A percentile compares a stretch with the other conserved stretches of the same genome.
Evolutionary conservation across 371 early-diverging fungal species (phyloP).

Genomic region (Mycotypha africana): DNA sequence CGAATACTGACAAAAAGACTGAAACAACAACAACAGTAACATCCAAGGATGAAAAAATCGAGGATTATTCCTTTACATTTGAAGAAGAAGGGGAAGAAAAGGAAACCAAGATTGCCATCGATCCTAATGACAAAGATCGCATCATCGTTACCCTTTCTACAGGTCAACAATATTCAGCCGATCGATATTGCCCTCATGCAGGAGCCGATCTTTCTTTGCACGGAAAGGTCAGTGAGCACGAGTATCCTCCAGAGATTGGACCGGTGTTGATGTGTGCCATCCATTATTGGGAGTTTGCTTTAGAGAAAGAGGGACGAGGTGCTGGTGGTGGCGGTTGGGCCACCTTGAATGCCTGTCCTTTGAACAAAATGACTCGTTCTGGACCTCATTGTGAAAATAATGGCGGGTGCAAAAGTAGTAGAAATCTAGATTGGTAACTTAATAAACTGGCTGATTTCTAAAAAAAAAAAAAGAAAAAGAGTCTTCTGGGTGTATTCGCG

Average conservation of each 20-base stretch:
- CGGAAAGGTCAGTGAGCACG: constrained; percentile 33
- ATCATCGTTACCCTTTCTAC: constrained; percentile 36
- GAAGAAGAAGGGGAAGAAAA: constrained; percentile 10
- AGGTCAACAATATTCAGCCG: constrained; percentile 34
- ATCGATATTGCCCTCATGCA: constrained; percentile 51
- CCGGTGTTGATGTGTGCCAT: constrained; percentile 36
- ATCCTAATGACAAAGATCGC: constrained; percentile 34
- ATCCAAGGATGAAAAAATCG: neutral
- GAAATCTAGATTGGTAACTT: constrained; percentile 8
- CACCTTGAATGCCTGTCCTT: constrained; percentile 39
- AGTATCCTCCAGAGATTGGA: constrained; percentile 45
- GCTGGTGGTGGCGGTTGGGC: constrained; percentile 20
- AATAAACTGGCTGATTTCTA: neutral
- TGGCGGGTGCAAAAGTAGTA: too few relatives aligned
- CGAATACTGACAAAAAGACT: too few relatives aligned
- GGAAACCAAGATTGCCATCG: constrained; percentile 26
- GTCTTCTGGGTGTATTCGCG: too few relatives aligned
- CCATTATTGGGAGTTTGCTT: constrained; percentile 47
- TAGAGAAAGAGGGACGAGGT: constrained; percentile 33
- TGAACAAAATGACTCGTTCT: neutral
- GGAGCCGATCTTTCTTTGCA: constrained; percentile 38
- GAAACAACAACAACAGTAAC: too few relatives aligned
- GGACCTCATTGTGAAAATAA: too few relatives aligned
- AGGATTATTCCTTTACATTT: neutral
- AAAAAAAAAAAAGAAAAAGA: neutral